A percentile compares a stretch with the other conserved stretches of the same genome.
These are phyloP conservation scores for Phalaenopsis hybrid DNA, from an alignment of 116 monocot genomes.

Conservation along the genomic window DNA sequence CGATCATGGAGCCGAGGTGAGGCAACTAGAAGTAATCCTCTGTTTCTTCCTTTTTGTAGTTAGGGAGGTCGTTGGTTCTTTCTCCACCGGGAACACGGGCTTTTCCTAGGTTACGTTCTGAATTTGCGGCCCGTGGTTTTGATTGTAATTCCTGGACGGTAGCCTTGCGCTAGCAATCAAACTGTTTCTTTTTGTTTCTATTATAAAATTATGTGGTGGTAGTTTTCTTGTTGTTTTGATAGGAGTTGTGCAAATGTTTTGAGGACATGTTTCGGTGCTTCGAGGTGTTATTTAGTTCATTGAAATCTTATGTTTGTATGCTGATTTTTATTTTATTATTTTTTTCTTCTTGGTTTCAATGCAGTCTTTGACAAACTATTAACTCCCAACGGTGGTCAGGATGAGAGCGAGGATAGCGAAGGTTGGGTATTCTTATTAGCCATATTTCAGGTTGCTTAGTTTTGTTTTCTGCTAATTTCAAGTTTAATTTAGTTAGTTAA, in stretches of 20 bases:
- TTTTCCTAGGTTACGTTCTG: neutral
- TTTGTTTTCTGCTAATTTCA: neutral
- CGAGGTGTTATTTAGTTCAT: neutral
- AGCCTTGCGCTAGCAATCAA: neutral
- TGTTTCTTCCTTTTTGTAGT: neutral
- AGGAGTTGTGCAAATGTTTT: neutral
- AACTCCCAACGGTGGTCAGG: constrained; percentile 66
- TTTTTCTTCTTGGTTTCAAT: constrained; percentile 11
- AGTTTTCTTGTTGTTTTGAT: neutral
- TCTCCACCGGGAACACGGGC: neutral
- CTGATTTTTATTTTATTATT: neutral
- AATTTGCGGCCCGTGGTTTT: neutral
- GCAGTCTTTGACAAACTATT: constrained; percentile 86
- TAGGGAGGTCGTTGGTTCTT: neutral
- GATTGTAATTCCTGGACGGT: neutral
- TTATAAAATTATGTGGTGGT: neutral
- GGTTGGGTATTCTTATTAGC: constrained; percentile 12
- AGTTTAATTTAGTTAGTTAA: neutral
- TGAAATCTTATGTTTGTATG: constrained; percentile 3
- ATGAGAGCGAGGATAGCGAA: constrained; percentile 67
- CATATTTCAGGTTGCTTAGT: neutral
- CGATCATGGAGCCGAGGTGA: constrained; percentile 34
- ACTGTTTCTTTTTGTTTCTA: neutral
- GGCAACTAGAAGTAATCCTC: constrained; percentile 33
- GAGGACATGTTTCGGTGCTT: neutral